phyloP scores from a whole-genome alignment of 1,284 basidiomycete genomes.

The Erythrobasidium hasegawianum region DNA sequence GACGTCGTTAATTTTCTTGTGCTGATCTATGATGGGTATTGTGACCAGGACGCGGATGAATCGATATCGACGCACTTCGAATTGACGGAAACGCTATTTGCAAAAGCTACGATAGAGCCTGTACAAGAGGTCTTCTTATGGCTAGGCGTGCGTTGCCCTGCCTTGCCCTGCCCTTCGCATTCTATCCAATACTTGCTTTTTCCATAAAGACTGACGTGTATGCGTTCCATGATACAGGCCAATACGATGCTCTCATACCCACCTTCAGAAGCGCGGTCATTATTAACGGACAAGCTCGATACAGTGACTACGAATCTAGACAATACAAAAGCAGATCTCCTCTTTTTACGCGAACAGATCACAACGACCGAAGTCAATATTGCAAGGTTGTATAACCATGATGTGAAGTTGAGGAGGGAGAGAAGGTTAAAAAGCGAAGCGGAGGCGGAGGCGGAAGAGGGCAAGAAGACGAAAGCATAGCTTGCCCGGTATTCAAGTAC shows the following conservation, averaged over 20 bases:
- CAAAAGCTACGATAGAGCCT: constrained; percentile 81
- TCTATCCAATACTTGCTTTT: no score
- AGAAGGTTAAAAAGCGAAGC: constrained; percentile 41
- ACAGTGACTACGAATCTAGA: constrained; percentile 66
- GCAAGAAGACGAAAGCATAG: not conserved
- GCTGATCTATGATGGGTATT: not conserved
- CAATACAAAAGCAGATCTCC: constrained; percentile 79
- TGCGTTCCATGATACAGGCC: constrained; percentile 57
- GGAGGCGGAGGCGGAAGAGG: not conserved
- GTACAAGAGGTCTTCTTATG: constrained; percentile 88
- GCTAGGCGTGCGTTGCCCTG: constrained; percentile 73
- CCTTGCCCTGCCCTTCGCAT: constrained; percentile 37
- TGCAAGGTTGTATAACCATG: constrained; percentile 94
- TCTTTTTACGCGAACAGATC: constrained; percentile 89
- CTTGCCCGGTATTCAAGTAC: no score
- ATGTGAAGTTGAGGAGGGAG: constrained; percentile 76
- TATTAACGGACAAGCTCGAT: constrained; percentile 73
- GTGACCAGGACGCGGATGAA: constrained; percentile 51
- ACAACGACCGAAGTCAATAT: constrained; percentile 99
- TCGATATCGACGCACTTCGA: constrained; percentile 84
- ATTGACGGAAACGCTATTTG: constrained; percentile 90
- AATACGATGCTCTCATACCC: constrained; percentile 98
- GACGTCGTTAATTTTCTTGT: constrained; percentile 9
- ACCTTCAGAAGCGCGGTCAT: constrained; percentile 69
- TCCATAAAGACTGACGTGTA: constrained; percentile 14